Percentiles rank a stretch among this genome's conserved stretches.
These are phyloP conservation scores for Metarhizium album DNA, from an alignment of 2,329 filamentous ascomycete genomes.

Conservation along the genomic window DNA sequence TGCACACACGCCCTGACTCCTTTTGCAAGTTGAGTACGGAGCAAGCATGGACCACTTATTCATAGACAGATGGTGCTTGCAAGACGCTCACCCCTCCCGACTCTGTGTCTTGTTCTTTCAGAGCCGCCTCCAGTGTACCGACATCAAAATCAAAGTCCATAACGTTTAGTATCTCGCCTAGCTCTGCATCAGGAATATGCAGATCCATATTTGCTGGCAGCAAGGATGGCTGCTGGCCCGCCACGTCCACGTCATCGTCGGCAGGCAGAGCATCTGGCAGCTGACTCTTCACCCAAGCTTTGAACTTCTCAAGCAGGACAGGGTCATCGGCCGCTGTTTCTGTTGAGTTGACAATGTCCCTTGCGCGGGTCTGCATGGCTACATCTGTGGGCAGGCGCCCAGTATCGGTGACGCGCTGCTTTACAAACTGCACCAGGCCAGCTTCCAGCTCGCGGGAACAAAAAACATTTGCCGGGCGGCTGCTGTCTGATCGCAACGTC, in stretches of 20 bases:
- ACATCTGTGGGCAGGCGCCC: slow-evolving; percentile 37
- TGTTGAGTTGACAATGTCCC: slow-evolving; percentile 34
- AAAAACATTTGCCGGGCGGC: slow-evolving; percentile 41
- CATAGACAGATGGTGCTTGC: slow-evolving; percentile 1
- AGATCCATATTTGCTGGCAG: slow-evolving; percentile 22
- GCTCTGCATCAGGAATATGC: slow-evolving; percentile 21
- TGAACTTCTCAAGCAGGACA: slow-evolving; percentile 43
- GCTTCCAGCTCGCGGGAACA: slow-evolving; percentile 47
- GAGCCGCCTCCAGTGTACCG: slow-evolving; percentile 6
- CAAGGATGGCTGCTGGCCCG: slow-evolving; percentile 4
- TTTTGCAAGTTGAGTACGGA: too few relatives aligned
- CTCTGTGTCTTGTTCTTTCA: slow-evolving; percentile 18
- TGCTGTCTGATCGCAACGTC: slow-evolving; percentile 30
- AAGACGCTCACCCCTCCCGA: slow-evolving; percentile 19
- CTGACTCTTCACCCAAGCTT: slow-evolving; percentile 28
- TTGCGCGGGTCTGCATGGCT: slow-evolving; percentile 33
- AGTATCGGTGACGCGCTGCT: slow-evolving; percentile 24
- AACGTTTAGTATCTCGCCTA: slow-evolving; percentile 1
- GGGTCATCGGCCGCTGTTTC: slow-evolving; percentile 44
- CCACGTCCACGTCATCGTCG: background rate
- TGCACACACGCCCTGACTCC: too few relatives aligned
- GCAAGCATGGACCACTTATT: background rate
- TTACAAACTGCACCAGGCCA: slow-evolving; percentile 40
- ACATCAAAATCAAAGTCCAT: slow-evolving; percentile 6
- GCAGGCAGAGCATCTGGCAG: slow-evolving; percentile 11